phyloP scores from a whole-genome alignment of 164 flowering plant species.

The Tetracentron sinense region DNA sequence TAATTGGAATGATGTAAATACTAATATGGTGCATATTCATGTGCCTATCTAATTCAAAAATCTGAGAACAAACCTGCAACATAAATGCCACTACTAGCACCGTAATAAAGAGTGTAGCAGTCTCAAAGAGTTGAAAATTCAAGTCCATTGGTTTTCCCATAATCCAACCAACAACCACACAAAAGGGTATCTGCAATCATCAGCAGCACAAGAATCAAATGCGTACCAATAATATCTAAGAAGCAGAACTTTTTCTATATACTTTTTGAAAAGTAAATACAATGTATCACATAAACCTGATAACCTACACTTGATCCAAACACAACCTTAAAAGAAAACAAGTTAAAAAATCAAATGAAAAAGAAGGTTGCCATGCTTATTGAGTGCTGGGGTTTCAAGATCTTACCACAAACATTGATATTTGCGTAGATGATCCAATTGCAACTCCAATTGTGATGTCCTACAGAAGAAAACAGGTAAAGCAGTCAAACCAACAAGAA shows the following conservation, averaged over 20 bases:
- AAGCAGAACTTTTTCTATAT: no score
- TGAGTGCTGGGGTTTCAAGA: neutral
- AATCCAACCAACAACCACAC: conserved; percentile 73
- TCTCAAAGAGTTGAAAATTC: conserved; percentile 74
- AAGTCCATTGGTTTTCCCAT: conserved; percentile 67
- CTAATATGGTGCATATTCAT: neutral
- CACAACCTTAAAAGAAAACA: neutral
- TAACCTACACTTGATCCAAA: neutral
- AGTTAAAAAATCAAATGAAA: neutral
- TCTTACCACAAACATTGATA: conserved; percentile 76
- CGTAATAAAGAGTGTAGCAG: conserved; percentile 68
- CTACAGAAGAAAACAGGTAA: conserved; percentile 25
- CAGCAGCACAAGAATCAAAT: neutral
- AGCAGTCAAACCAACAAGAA: neutral
- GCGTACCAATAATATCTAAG: no score
- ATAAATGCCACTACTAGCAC: conserved; percentile 72
- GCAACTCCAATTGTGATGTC: conserved; percentile 76
- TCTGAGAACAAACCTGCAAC: conserved; percentile 54
- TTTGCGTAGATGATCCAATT: conserved; percentile 75
- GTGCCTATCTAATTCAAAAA: neutral
- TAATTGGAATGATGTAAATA: neutral
- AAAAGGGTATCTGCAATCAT: conserved; percentile 66
- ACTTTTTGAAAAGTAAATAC: no score
- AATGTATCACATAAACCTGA: neutral
- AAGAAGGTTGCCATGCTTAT: neutral